Base-by-base conservation (phyloP, 2,329 filamentous ascomycete species). In the Cadophora sp. region DNA sequence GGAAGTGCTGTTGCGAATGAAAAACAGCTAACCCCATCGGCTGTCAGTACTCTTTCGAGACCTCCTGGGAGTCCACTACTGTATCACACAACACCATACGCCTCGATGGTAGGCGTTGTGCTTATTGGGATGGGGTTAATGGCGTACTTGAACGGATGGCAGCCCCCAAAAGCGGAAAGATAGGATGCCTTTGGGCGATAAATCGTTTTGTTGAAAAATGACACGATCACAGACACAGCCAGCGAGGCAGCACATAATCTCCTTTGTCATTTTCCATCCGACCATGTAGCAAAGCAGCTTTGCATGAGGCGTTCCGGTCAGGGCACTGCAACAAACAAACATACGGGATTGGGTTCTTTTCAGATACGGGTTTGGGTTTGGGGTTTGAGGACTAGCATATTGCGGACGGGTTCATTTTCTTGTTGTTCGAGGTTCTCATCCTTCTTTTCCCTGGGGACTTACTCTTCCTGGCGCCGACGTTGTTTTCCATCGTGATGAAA, bases 71-170 rank as follows among this genome's bases (percentile, higher is more conserved):
- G 68, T 75, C 77, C 79, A 60, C 75, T 85, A 65, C 76, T 86
- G 58, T 78, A 83, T 68, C 84, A 89, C 55, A 84, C 86, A 65
- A 83, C 92, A 66, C 92, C 92, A 18, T 95, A 94, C 75, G 90
- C 91, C 48, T 94, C 91, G 1, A 93, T 95, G 86, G 80, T 96
- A 55, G 91, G 92, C 13, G 92, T 96, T 39, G 92, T 96, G 30
- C 79, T 96, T 65, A 81, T 96, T 68, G 92, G 92, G 39, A 90
- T 96, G 81, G 91, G 92, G 16, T 78, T 96, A 71, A 96, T 96
- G 92, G 91, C 91, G 50, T 94, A 94, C 79, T 84, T 96, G 73
- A 96, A 96, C 75, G 90, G 91, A 61, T 95, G 91, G 91, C 91
- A 93, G 69, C 70, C 74, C 59, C 71, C 74, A 47, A 77, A 77